A percentile compares a stretch with the other conserved stretches of the same genome.
These are phyloP conservation scores for Hyaloscypha finlandica DNA, from an alignment of 495 filamentous ascomycete genomes.

Conservation along the genomic window DNA sequence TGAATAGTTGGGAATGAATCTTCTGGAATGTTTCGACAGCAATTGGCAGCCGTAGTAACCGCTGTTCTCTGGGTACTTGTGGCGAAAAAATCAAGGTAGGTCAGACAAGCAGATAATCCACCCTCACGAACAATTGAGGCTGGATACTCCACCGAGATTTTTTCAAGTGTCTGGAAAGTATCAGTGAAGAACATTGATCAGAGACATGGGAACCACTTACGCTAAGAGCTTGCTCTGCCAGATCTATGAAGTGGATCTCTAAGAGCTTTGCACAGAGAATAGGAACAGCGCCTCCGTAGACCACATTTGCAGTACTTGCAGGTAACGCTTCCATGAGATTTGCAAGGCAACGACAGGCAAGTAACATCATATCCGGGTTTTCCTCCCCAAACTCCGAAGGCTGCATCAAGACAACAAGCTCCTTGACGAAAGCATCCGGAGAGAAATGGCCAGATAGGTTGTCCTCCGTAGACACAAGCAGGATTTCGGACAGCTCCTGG, in stretches of 20 bases:
- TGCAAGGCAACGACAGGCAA: slow-evolving; percentile 93
- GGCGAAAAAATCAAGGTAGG: slow-evolving; percentile 95
- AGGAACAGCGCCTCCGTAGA: slow-evolving; percentile 94
- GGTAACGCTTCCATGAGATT: slow-evolving; percentile 98
- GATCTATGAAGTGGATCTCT: slow-evolving; percentile 93
- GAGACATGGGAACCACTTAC: slow-evolving; percentile 44
- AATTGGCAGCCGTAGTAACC: slow-evolving; percentile 96
- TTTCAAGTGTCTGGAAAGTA: slow-evolving; percentile 73
- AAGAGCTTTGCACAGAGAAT: slow-evolving; percentile 91
- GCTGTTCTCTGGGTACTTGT: slow-evolving; percentile 96
- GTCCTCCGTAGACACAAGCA: slow-evolving; percentile 94
- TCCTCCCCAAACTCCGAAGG: slow-evolving; percentile 83
- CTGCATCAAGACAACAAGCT: slow-evolving; percentile 90
- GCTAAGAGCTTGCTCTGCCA: slow-evolving; percentile 95
- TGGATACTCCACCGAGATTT: slow-evolving; percentile 96
- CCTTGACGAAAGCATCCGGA: slow-evolving; percentile 92
- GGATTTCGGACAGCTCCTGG: slow-evolving; percentile 89
- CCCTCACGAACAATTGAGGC: slow-evolving; percentile 95
- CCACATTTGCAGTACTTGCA: slow-evolving; percentile 88
- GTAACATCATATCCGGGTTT: slow-evolving; percentile 96
- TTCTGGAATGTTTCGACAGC: slow-evolving; percentile 92
- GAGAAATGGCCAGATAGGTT: slow-evolving; percentile 95
- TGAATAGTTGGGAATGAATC: slow-evolving; percentile 86
- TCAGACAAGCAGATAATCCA: slow-evolving; percentile 89
- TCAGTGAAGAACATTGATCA: not conserved